Percentiles rank a stretch among this genome's conserved stretches.
Conservation (phyloP, 805 yeast genomes). For the Ogataea wickerhamii region DNA sequence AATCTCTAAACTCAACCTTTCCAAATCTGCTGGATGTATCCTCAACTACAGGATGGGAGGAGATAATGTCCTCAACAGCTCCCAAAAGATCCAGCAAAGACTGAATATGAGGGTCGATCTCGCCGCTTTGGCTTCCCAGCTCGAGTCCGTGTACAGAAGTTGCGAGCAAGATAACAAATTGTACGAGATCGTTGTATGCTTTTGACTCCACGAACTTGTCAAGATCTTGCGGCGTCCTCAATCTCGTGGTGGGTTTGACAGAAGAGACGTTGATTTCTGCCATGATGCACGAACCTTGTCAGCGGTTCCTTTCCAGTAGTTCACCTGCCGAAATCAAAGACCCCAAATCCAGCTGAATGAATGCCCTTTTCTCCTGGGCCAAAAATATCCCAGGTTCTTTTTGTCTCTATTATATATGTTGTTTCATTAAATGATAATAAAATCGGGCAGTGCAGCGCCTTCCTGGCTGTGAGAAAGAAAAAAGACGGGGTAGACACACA, state of each 20-base stretch:
- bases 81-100: constrained; percentile 42
- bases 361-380: too few species aligned
- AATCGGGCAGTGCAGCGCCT: too few species aligned
- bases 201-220: constrained; percentile 52
- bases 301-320: neutral
- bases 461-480: too few species aligned
- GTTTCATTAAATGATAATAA: too few species aligned
- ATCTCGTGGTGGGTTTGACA: constrained; percentile 21
- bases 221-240: constrained; percentile 48
- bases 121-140: constrained; percentile 20
- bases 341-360: too few species aligned
- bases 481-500: too few species aligned
- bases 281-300: neutral
- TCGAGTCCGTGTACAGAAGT: constrained; percentile 48
- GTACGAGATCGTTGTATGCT: constrained; percentile 47
- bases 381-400: too few species aligned
- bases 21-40: constrained; percentile 83
- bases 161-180: constrained; percentile 57
- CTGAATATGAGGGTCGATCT: constrained; percentile 17
- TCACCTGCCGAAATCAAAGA: neutral
- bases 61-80: constrained; percentile 42
- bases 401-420: too few species aligned
- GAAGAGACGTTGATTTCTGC: constrained; percentile 1
- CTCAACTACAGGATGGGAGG: constrained; percentile 60
- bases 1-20: constrained; percentile 80